phyloP scores from a whole-genome alignment of 306 rosid genomes.

The Vigna unguiculata region DNA sequence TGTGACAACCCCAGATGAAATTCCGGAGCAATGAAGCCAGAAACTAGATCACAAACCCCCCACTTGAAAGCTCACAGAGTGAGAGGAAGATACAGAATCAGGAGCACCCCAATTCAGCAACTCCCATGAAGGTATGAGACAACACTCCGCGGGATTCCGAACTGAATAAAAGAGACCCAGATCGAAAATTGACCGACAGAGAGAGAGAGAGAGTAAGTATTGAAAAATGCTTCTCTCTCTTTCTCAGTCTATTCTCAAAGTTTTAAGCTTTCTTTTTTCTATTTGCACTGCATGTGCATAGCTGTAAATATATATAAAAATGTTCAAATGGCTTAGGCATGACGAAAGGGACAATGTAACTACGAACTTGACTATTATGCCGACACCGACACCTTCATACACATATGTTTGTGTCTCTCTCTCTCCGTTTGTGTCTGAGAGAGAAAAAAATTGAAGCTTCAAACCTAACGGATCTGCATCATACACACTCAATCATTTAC shows the following conservation, averaged over 20 bases:
- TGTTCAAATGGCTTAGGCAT: constrained; percentile 43
- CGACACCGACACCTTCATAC: constrained; percentile 67
- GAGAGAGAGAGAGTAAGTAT: constrained; percentile 34
- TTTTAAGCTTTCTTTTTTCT: constrained; percentile 8
- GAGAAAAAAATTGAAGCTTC: background rate
- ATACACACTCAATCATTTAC: constrained; percentile 39
- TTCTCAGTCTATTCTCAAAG: constrained; percentile 36
- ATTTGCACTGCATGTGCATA: constrained; percentile 35
- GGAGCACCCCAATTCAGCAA: constrained; percentile 3
- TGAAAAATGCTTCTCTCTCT: constrained; percentile 30
- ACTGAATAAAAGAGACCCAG: constrained; percentile 40
- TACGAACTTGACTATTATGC: constrained; percentile 39
- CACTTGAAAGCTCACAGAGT: constrained; percentile 29
- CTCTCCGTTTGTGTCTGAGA: background rate
- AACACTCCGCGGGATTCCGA: constrained; percentile 20
- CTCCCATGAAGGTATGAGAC: constrained; percentile 26
- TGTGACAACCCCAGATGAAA: constrained; percentile 37
- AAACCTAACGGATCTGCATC: constrained; percentile 42
- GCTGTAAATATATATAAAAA: constrained; percentile 61
- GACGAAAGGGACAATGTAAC: constrained; percentile 74
- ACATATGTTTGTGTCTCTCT: background rate
- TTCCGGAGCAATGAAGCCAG: constrained; percentile 32
- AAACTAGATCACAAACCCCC: constrained; percentile 30
- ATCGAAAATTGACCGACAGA: constrained; percentile 50
- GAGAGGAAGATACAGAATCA: constrained; percentile 31